phyloP scores from a whole-genome alignment of 176 grass and related monocot genomes.

The Miscanthus lutarioriparius region DNA sequence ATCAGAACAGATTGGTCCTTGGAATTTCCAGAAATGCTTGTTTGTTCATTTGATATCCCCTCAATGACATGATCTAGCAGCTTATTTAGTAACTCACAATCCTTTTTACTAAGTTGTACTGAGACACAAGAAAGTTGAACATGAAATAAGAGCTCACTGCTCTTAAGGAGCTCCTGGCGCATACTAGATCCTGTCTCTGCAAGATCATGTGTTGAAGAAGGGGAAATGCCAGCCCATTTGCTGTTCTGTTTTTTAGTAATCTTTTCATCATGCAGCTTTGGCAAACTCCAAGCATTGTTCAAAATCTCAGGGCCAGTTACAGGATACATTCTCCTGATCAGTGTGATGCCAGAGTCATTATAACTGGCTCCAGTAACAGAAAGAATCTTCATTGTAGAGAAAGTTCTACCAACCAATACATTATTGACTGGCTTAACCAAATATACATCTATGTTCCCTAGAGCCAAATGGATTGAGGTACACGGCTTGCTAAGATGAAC shows the following conservation, averaged over 20 bases:
- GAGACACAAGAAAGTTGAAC: constrained; percentile 62
- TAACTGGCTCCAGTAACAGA: constrained; percentile 51
- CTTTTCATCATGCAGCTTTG: constrained; percentile 61
- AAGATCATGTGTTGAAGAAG: constrained; percentile 58
- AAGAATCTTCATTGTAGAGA: constrained; percentile 75
- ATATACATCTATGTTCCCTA: constrained; percentile 66
- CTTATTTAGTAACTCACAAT: constrained; percentile 58
- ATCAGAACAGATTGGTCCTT: constrained; percentile 31
- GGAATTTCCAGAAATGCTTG: constrained; percentile 21
- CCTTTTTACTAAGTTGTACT: constrained; percentile 64
- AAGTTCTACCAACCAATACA: constrained; percentile 44
- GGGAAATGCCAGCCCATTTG: constrained; percentile 74
- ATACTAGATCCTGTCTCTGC: constrained; percentile 56
- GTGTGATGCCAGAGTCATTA: constrained; percentile 52
- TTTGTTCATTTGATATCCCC: constrained; percentile 52
- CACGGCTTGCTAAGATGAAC: constrained; percentile 41
- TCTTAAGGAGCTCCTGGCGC: constrained; percentile 71
- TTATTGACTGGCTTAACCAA: constrained; percentile 56
- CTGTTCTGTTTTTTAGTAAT: constrained; percentile 46
- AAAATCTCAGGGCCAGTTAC: constrained; percentile 58
- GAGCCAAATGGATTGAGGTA: constrained; percentile 70
- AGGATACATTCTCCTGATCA: constrained; percentile 63
- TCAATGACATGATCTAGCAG: constrained; percentile 61
- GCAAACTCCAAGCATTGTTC: constrained; percentile 70
- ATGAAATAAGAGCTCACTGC: constrained; percentile 77